Evolutionary conservation across 2,329 filamentous ascomycete species (phyloP), one percentile per base, ranked within the genome.

Genomic region (Thielaviopsis populi): DNA sequence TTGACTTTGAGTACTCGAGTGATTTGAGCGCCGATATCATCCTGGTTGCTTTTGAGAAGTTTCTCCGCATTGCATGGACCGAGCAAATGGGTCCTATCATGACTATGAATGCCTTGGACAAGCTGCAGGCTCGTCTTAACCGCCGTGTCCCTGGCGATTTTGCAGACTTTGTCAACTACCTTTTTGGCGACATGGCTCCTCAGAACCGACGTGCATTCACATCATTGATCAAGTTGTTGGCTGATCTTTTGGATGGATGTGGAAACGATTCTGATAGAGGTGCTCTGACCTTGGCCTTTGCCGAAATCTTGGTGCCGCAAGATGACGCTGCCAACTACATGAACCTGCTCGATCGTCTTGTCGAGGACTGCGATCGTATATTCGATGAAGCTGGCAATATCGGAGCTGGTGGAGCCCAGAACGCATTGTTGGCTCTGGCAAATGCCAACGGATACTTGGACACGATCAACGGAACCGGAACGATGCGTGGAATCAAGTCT

Each of bases 1-100:
- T 83, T 62, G 90, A 89, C 70, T 80, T 88, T 67, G 87, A 95
- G 62, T 78, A 85, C 10, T 84, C 88, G 1, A 81, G 84, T 0
- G 90, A 96, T 66, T 80, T 89, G 8, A 82, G 85, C 2, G 84
- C 92, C 8, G 91, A 96, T 70, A 85, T 92, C 22, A 80, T 97
- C 4, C 95, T 96, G 71, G 87, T 88, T 30, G 88, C 91, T 0
- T 97, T 96, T 72, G 91, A 96, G 72, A 96, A 95, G 67, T 97
- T 96, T 69, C 77, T 96, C 66, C 85, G 84, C 65, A 86, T 91
- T 67, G 91, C 89, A 13, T 97, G 92, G 92, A 85, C 82, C 66
- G 88, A 92, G 68, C 86, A 89, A 69, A 91, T 96, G 79, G 92
- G 92, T 0, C 84, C 89, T 2, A 83, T 97, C 63, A 84, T 97